phyloP scores from a whole-genome alignment of 2,329 filamentous ascomycete genomes.

The Hymenotorrendiella dingleyae region DNA sequence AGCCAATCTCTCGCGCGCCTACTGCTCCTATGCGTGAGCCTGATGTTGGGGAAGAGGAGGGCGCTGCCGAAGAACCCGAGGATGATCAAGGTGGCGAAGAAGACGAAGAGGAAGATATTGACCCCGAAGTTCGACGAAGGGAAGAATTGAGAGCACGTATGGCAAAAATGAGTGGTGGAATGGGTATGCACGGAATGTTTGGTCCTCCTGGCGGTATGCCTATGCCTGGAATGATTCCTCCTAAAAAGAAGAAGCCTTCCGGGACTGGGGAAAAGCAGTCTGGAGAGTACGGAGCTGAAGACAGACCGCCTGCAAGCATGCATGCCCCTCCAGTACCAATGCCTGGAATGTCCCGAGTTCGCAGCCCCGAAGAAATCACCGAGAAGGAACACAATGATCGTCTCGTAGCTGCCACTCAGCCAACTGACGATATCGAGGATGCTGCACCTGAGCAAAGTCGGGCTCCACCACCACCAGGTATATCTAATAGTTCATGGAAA shows the following conservation, averaged over 20 bases:
- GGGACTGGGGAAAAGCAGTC: slow-evolving; percentile 36
- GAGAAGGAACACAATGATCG: slow-evolving; percentile 42
- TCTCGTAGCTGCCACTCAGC: slow-evolving; percentile 38
- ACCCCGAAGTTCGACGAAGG: slow-evolving; percentile 78
- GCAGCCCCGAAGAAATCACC: slow-evolving; percentile 43
- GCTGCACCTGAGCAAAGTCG: slow-evolving; percentile 30
- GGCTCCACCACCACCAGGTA: slow-evolving; percentile 32
- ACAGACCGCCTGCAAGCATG: slow-evolving; percentile 38
- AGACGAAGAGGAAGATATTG: slow-evolving; percentile 71
- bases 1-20: slow-evolving; percentile 34
- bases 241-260: slow-evolving; percentile 51
- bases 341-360: slow-evolving; percentile 60
- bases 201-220: slow-evolving; percentile 64
- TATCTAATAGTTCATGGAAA: neutral
- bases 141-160: slow-evolving; percentile 90
- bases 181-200: slow-evolving; percentile 95
- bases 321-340: slow-evolving; percentile 54
- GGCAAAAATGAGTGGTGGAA: slow-evolving; percentile 97
- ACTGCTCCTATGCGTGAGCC: slow-evolving; percentile 33
- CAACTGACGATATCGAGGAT: slow-evolving; percentile 50
- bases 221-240: slow-evolving; percentile 44
- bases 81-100: slow-evolving; percentile 47
- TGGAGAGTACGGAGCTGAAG: slow-evolving; percentile 39
- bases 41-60: slow-evolving; percentile 42
- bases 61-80: slow-evolving; percentile 38